Evolutionary conservation across 352 stramenopile species (phyloP), one percentile per base, ranked within the genome.

Genomic region (Phytophthora capsici): DNA sequence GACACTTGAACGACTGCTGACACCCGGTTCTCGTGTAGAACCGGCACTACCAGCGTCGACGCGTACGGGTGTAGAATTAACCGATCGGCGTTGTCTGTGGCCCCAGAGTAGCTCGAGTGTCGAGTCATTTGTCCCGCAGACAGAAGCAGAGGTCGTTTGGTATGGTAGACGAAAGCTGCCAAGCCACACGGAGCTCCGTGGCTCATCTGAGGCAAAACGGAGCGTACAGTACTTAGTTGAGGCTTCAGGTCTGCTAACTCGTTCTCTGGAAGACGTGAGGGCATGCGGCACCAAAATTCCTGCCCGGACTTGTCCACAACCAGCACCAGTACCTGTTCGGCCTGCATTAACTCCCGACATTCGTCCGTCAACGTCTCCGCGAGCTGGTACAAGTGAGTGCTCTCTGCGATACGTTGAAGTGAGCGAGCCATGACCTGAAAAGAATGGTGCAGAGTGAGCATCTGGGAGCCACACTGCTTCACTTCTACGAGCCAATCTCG

Each of bases 281-380:
- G 72, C 14, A 89, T 57, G 16, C 85, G 82, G 25, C 85, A 91
- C 85, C 85, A 93, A 22, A 93, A 91, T 38, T 93, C 85, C 16
- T 91, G 78, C 57, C 91, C 78, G 4, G 82, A 72, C 16, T 84
- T 84, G 57, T 93, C 83, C 25, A 86, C 75, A 4, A 93, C 73
- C 19, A 91, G 83, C 49, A 93, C 71, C 17, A 91, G 70, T 12
- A 77, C 73, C 40, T 91, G 82, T 52, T 93, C 85, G 6, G 85
- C 83, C 5, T 79, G 61, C 14, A 84, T 44, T 22, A 93, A 61
- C 25, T 69, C 56, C 3, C 75, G 47, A 10, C 75, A 77, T 74
- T 93, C 82, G 4, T 66, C 55, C 0, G 78, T 72, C 41, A 93
- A 70, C 13, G 68, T 66, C 16, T 88, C 77, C 0, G 78, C 74